phyloP scores from a whole-genome alignment of 345 rosid species.

The Gossypium australe region DNA sequence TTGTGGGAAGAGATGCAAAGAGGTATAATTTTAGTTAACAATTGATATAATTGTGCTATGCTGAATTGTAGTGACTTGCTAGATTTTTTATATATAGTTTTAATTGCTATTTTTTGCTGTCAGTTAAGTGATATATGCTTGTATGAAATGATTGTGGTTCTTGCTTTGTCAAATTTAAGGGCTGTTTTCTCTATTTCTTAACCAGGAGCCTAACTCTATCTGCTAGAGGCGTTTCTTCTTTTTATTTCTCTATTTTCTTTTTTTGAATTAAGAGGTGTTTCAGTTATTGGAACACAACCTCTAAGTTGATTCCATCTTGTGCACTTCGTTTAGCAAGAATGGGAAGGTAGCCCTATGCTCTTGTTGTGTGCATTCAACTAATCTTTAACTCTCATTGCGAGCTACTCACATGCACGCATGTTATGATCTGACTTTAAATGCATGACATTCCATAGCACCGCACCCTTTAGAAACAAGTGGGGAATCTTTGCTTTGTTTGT shows the following conservation, averaged over 20 bases:
- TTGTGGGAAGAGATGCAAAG: constrained; percentile 78
- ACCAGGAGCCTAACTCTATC: neutral
- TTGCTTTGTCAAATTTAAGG: neutral
- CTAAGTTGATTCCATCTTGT: neutral
- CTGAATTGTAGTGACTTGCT: neutral
- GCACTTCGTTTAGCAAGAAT: neutral
- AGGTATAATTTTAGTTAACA: constrained; percentile 42
- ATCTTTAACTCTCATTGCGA: neutral
- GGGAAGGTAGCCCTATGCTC: neutral
- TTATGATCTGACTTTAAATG: neutral
- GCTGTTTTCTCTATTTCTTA: neutral
- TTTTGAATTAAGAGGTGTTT: neutral
- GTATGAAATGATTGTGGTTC: neutral
- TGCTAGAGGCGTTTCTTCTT: neutral
- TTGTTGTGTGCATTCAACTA: neutral
- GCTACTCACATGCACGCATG: neutral
- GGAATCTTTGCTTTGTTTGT: neutral
- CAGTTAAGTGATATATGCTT: neutral
- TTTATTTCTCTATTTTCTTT: no score
- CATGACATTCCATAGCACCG: neutral
- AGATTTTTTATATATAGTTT: neutral
- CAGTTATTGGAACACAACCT: neutral
- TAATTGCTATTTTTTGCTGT: neutral
- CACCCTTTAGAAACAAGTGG: neutral
- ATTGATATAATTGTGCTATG: neutral